These are phyloP conservation scores for Cystoderma amianthinum DNA, from an alignment of 768 basidiomycete species.

Conservation along the genomic window DNA sequence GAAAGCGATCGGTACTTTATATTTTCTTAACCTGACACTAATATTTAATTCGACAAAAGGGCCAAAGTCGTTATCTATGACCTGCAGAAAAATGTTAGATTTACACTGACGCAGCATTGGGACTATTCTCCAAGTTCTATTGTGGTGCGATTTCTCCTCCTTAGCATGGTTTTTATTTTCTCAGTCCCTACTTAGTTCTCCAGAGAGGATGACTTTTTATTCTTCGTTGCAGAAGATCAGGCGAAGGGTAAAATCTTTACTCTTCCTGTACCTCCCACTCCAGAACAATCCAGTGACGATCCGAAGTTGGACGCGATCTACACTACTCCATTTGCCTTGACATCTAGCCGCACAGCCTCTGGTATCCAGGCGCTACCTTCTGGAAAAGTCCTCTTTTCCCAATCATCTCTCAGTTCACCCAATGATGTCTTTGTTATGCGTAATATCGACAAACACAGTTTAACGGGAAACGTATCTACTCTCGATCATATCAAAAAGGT, in stretches of 20 bases:
- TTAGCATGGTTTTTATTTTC: neutral
- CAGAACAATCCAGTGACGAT: slow-evolving; percentile 42
- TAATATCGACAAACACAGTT: slow-evolving; percentile 32
- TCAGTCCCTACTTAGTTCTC: slow-evolving; percentile 52
- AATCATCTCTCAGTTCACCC: slow-evolving; percentile 70
- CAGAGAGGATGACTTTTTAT: slow-evolving; percentile 58
- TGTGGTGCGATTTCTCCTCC: slow-evolving; percentile 33
- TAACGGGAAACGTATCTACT: slow-evolving; percentile 17
- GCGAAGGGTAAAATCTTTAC: slow-evolving; percentile 73
- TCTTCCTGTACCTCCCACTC: slow-evolving; percentile 61
- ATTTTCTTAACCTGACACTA: slow-evolving; percentile 1
- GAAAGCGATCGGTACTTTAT: slow-evolving; percentile 69
- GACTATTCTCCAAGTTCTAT: slow-evolving; percentile 69
- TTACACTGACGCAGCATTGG: slow-evolving; percentile 77
- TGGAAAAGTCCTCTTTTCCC: slow-evolving; percentile 63
- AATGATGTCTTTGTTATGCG: slow-evolving; percentile 71
- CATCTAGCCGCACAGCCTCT: slow-evolving; percentile 47
- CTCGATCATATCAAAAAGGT: slow-evolving; percentile 37
- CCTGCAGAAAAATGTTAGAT: slow-evolving; percentile 55
- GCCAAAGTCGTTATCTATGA: slow-evolving; percentile 79
- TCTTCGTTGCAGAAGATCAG: slow-evolving; percentile 70
- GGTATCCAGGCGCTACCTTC: slow-evolving; percentile 54
- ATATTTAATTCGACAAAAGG: slow-evolving; percentile 24
- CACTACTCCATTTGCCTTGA: slow-evolving; percentile 50
- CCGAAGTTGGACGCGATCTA: slow-evolving; percentile 42